Percentiles rank a stretch among this genome's conserved stretches.
Evolutionary conservation across 208 protist genomes (phyloP).

Genomic region (Leishmania tarentolae): DNA sequence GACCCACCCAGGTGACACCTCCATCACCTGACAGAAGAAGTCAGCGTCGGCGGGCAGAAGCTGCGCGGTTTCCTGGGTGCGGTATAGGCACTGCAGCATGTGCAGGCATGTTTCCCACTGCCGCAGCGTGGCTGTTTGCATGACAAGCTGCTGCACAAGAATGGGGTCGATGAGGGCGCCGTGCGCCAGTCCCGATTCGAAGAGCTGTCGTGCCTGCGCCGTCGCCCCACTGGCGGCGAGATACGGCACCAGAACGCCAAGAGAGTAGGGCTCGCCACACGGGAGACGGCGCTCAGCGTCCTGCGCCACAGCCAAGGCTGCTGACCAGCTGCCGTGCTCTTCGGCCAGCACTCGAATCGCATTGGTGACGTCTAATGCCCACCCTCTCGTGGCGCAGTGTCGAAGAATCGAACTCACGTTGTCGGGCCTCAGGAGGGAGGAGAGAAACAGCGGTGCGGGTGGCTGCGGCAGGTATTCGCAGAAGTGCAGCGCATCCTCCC

Average conservation of each 20-base stretch:
- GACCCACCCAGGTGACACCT: slow-evolving; percentile 60
- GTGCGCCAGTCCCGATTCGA: slow-evolving; percentile 64
- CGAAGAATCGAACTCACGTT: slow-evolving; percentile 50
- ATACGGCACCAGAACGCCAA: slow-evolving; percentile 78
- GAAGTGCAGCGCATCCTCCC: slow-evolving; percentile 72
- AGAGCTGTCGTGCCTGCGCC: slow-evolving; percentile 56
- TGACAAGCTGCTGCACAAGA: slow-evolving; percentile 64
- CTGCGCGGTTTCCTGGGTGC: slow-evolving; percentile 64
- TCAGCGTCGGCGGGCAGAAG: slow-evolving; percentile 59
- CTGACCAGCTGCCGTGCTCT: slow-evolving; percentile 66
- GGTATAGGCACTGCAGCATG: slow-evolving; percentile 66
- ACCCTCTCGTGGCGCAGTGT: slow-evolving; percentile 41
- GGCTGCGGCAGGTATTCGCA: slow-evolving; percentile 39
- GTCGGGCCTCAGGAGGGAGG: slow-evolving; percentile 59
- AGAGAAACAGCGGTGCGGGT: slow-evolving; percentile 75
- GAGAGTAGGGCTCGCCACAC: slow-evolving; percentile 71
- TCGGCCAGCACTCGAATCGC: slow-evolving; percentile 68
- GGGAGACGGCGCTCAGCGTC: slow-evolving; percentile 63
- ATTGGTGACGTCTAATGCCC: slow-evolving; percentile 66
- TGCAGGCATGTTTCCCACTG: slow-evolving; percentile 78
- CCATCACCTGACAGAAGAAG: slow-evolving; percentile 68
- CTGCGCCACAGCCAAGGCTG: slow-evolving; percentile 63
- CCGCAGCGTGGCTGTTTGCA: slow-evolving; percentile 53
- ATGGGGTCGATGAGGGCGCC: slow-evolving; percentile 61
- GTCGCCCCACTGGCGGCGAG: slow-evolving; percentile 61